These are phyloP conservation scores for Jimgerdemannia lactiflua DNA, from an alignment of 192 early-diverging fungal genomes.

Conservation along the genomic window DNA sequence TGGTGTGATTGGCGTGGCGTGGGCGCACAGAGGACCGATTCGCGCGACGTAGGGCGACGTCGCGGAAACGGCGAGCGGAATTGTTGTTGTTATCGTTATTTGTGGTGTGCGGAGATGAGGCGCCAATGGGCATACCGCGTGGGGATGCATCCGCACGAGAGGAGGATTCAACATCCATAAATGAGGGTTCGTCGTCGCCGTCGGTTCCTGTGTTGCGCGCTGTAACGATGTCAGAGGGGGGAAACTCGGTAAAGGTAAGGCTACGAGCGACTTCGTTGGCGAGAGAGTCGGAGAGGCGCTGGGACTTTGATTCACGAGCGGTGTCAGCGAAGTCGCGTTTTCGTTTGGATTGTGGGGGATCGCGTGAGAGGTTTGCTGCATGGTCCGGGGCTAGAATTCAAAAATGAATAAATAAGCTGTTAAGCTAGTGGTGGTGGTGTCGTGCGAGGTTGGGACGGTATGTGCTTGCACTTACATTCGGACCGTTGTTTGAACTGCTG, in stretches of 20 bases:
- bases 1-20: background rate
- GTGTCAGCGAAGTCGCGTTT: constrained; percentile 30
- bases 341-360: constrained; percentile 15
- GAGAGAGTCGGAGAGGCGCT: constrained; percentile 22
- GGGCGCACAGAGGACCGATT: background rate
- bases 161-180: background rate
- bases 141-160: background rate
- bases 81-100: background rate
- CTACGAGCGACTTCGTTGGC: constrained; percentile 34
- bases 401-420: background rate
- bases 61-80: background rate
- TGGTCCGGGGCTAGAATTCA: background rate
- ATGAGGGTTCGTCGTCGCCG: background rate
- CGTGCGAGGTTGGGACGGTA: too few species aligned
- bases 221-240: background rate
- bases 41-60: background rate
- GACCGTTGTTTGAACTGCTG: background rate
- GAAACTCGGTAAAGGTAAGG: constrained; percentile 16
- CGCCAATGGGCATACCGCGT: background rate
- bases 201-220: background rate
- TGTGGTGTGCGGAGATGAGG: background rate
- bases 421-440: too few species aligned
- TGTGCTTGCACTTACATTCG: background rate
- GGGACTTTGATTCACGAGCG: constrained; percentile 25
- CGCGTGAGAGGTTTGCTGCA: background rate